A percentile compares a stretch with the other conserved stretches of the same genome.
Conservation (phyloP, 2,329 filamentous ascomycete species). For the Cordyceps tenuipes region DNA sequence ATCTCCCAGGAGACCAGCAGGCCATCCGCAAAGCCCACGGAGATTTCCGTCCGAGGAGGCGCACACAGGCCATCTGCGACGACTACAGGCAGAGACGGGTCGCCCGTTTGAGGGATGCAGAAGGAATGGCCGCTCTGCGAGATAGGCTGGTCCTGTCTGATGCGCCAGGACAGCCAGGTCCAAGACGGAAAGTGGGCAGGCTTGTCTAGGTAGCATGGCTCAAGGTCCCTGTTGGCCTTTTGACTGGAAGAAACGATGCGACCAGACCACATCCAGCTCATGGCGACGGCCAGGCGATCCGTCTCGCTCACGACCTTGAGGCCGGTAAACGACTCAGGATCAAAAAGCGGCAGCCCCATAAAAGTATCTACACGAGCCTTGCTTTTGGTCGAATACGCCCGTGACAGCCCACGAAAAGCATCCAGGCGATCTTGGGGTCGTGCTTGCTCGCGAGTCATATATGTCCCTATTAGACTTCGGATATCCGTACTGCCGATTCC, state of each 20-base stretch:
- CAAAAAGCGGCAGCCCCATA: conserved; percentile 28
- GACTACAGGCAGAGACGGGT: conserved; percentile 18
- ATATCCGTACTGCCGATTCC: conserved; percentile 20
- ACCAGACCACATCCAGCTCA: conserved; percentile 25
- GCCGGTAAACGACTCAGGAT: conserved; percentile 23
- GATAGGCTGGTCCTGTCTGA: conserved; percentile 18
- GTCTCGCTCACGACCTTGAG: conserved; percentile 22
- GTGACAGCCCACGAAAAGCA: conserved; percentile 25
- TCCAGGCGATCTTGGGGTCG: conserved; percentile 24
- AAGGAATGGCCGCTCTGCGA: conserved; percentile 15
- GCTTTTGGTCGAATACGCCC: conserved; percentile 21
- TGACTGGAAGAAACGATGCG: neutral
- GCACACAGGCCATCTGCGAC: conserved; percentile 22
- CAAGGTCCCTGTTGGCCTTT: neutral
- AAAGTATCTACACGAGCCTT: conserved; percentile 21
- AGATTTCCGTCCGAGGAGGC: conserved; percentile 25
- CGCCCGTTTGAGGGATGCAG: conserved; percentile 23
- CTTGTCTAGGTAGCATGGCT: conserved; percentile 15
- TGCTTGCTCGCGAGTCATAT: conserved; percentile 23
- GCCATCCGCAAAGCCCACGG: conserved; percentile 26
- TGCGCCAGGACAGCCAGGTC: conserved; percentile 31
- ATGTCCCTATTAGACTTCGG: conserved; percentile 23
- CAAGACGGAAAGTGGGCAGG: conserved; percentile 24
- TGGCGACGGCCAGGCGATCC: conserved; percentile 26
- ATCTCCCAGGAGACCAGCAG: conserved; percentile 28